These are phyloP conservation scores for Dendrocalamus sinicus DNA, from an alignment of 176 grass and related monocot species.

Conservation along the genomic window DNA sequence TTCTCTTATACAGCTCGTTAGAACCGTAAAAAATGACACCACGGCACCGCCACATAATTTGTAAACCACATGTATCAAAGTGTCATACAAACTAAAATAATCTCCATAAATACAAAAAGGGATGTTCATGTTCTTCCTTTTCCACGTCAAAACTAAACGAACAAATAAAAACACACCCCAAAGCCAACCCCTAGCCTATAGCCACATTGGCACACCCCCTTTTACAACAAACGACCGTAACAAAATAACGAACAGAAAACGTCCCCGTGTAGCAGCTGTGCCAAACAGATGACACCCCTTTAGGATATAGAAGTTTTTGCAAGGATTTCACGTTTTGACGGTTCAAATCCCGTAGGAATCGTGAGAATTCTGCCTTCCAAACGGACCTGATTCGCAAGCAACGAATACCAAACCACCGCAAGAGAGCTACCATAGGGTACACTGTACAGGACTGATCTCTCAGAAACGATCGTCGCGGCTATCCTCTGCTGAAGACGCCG, in stretches of 20 bases:
- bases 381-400: too few relatives aligned
- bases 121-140: neutral
- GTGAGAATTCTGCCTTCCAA: too few relatives aligned
- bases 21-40: neutral
- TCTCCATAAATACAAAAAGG: neutral
- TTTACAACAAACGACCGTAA: neutral
- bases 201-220: neutral
- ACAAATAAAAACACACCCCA: neutral
- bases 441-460: neutral
- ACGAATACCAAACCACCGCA: neutral
- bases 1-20: too few relatives aligned
- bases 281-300: too few relatives aligned
- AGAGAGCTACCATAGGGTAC: neutral
- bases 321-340: too few relatives aligned
- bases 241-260: neutral
- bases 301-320: too few relatives aligned
- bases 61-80: neutral
- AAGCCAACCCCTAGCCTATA: neutral
- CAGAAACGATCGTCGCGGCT: neutral
- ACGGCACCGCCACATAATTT: neutral
- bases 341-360: too few relatives aligned
- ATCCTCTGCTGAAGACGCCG: constrained; percentile 18
- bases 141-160: neutral
- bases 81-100: neutral
- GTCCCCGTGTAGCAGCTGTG: neutral